phyloP scores from a whole-genome alignment of 148 eudicot species.

The Tetragonia tetragonoides region DNA sequence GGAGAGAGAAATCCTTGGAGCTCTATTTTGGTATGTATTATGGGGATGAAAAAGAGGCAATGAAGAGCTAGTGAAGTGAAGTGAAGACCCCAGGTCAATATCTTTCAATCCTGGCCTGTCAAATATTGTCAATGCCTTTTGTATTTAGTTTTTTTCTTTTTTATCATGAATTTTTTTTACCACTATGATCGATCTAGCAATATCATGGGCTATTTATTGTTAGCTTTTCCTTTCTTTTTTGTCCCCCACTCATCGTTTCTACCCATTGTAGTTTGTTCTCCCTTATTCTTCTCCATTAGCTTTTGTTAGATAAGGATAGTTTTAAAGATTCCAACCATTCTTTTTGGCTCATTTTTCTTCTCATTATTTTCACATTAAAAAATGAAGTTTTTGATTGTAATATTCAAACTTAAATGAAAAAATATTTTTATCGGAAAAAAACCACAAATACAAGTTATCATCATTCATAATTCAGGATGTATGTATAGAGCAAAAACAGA shows the following conservation, averaged over 20 bases:
- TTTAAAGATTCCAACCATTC: no score
- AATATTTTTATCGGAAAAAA: no score
- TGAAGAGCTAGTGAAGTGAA: background rate
- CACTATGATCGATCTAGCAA: background rate
- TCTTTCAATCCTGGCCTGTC: conserved; percentile 1
- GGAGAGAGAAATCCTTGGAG: background rate
- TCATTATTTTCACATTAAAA: no score
- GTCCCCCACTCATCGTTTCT: conserved; percentile 35
- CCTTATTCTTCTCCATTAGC: conserved; percentile 8
- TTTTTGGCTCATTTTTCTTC: no score
- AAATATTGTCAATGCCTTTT: background rate
- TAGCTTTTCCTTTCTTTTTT: conserved; percentile 30
- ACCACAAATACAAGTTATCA: no score
- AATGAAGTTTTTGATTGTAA: no score
- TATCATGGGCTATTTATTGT: conserved; percentile 23
- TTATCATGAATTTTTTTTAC: background rate
- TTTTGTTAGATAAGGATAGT: conserved; percentile 20
- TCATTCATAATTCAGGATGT: no score
- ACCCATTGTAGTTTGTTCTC: conserved; percentile 24
- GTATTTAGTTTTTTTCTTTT: background rate
- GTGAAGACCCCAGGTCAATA: conserved; percentile 9
- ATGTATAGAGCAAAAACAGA: no score
- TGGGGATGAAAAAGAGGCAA: background rate
- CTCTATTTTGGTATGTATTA: no score
- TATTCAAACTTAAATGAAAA: no score